Percentiles rank a stretch among this genome's conserved stretches.
phyloP scores from a whole-genome alignment of 257 asterid species.

The Lycium barbarum region DNA sequence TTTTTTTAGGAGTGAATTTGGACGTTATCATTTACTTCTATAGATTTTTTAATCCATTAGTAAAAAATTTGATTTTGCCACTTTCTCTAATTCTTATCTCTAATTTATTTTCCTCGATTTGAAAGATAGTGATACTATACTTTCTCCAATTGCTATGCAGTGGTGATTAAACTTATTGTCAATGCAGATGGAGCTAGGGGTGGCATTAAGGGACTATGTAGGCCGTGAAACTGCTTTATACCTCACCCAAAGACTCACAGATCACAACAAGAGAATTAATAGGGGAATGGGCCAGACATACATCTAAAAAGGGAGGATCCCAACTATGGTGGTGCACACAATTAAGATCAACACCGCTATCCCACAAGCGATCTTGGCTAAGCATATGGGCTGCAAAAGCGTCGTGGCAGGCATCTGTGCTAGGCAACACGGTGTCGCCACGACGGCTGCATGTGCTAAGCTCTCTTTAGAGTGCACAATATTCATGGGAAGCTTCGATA shows the following conservation, averaged over 20 bases:
- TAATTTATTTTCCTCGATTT: too few relatives aligned
- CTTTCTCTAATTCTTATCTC: too few relatives aligned
- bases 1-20: too few relatives aligned
- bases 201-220: conserved; percentile 64
- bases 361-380: conserved; percentile 87
- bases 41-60: too few relatives aligned
- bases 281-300: conserved; percentile 68
- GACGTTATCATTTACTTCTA: too few relatives aligned
- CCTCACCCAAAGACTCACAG: conserved; percentile 66
- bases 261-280: conserved; percentile 51
- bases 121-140: too few relatives aligned
- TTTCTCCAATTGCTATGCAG: too few relatives aligned
- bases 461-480: conserved; percentile 63
- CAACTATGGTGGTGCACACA: conserved; percentile 74
- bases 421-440: conserved; percentile 86
- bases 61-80: too few relatives aligned
- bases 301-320: conserved; percentile 84
- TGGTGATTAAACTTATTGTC: background rate
- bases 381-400: conserved; percentile 57
- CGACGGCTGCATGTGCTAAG: conserved; percentile 80
- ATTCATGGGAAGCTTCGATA: conserved; percentile 61
- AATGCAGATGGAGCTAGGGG: conserved; percentile 57
- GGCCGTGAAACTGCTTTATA: conserved; percentile 88
- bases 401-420: conserved; percentile 78
- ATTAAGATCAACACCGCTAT: conserved; percentile 77